These are phyloP conservation scores for Wickerhamomyces hampshirensis DNA, from an alignment of 805 yeast species.

Conservation along the genomic window DNA sequence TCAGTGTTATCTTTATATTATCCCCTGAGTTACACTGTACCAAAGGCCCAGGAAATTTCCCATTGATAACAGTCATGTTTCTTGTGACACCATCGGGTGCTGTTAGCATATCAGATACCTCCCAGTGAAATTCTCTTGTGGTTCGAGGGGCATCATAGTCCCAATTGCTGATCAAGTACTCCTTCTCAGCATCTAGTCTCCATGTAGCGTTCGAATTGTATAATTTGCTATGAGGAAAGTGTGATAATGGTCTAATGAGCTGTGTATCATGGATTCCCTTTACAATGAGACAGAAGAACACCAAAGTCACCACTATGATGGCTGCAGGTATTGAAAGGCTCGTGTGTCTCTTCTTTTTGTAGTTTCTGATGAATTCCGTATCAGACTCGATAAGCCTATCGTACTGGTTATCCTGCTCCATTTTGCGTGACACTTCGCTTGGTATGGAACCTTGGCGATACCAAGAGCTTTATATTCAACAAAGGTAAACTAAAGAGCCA, in stretches of 20 bases:
- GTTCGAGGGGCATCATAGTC: constrained; percentile 13
- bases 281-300: constrained; percentile 4
- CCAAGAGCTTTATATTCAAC: too few species aligned
- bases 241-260: constrained; percentile 6
- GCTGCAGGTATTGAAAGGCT: not conserved
- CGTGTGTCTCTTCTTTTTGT: too few species aligned
- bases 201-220: constrained; percentile 11
- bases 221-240: constrained; percentile 3
- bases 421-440: too few species aligned
- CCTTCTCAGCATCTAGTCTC: constrained; percentile 25
- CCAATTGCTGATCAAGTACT: constrained; percentile 24
- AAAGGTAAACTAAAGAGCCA: too few species aligned
- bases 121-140: constrained; percentile 23
- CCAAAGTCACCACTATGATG: not conserved
- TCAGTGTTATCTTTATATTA: constrained; percentile 36
- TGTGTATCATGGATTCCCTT: constrained; percentile 8
- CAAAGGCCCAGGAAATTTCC: constrained; percentile 46
- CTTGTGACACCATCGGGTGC: constrained; percentile 29
- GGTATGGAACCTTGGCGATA: too few species aligned
- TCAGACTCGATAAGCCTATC: too few species aligned
- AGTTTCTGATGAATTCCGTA: too few species aligned
- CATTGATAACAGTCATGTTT: constrained; percentile 31
- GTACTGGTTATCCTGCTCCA: too few species aligned
- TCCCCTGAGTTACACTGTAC: constrained; percentile 42
- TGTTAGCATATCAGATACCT: constrained; percentile 19